phyloP scores from a whole-genome alignment of 805 yeast species.

The Yarrowia osloensis region DNA sequence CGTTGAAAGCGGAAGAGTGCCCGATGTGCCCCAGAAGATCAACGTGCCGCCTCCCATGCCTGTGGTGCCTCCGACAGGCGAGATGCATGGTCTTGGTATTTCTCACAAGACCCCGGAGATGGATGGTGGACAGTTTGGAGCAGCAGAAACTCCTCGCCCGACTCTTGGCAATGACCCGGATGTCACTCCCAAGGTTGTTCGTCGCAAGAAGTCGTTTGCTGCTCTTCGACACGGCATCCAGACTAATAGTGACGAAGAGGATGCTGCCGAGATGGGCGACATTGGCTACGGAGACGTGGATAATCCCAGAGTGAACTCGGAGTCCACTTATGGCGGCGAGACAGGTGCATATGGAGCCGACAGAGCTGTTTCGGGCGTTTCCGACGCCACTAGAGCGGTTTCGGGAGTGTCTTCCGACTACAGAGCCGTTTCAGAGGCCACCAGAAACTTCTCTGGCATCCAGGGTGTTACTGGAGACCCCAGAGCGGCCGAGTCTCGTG shows the following conservation, averaged over 20 bases:
- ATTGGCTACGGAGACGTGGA: not conserved
- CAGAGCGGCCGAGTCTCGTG: not conserved
- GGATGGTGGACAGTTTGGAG: not conserved
- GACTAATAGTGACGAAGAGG: constrained; percentile 32
- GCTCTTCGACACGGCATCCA: constrained; percentile 37
- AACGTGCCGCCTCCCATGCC: constrained; percentile 4
- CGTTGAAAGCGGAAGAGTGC: not conserved
- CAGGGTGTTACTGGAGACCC: constrained; percentile 16
- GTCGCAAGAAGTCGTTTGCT: constrained; percentile 22
- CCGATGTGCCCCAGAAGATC: not conserved
- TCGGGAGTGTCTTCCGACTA: not conserved
- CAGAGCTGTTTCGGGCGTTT: not conserved
- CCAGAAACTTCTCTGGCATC: not conserved
- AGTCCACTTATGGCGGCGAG: not conserved
- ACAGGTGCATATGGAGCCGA: not conserved
- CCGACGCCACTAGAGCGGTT: not conserved
- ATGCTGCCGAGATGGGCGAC: constrained; percentile 26
- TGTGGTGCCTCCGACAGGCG: constrained; percentile 6
- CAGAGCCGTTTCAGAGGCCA: not conserved
- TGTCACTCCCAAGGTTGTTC: constrained; percentile 10
- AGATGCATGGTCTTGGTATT: constrained; percentile 1
- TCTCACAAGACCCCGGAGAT: not conserved
- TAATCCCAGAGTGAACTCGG: not conserved
- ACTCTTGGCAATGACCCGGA: not conserved
- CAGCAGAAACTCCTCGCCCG: not conserved